Percentiles rank a stretch among this genome's conserved stretches.
These are phyloP conservation scores for Parafenestella ontariensis DNA, from an alignment of 2,329 filamentous ascomycete species.

Conservation along the genomic window DNA sequence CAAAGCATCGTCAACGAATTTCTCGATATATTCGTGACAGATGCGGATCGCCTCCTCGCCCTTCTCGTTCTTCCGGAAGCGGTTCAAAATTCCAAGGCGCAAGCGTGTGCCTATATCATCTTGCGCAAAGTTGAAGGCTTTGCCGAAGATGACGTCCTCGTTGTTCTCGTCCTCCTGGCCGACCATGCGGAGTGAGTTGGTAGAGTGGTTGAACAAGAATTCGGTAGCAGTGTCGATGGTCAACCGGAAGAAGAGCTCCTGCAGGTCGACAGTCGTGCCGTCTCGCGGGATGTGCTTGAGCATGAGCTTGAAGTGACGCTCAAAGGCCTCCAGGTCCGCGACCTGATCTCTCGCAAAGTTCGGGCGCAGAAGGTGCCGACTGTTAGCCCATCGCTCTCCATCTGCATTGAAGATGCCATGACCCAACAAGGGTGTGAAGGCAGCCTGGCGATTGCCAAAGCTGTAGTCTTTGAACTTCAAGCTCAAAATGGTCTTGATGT, in stretches of 20 bases:
- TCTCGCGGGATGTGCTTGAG: slow-evolving; percentile 67
- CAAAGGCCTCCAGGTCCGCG: slow-evolving; percentile 64
- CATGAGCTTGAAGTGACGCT: slow-evolving; percentile 65
- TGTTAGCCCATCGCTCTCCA: slow-evolving; percentile 50
- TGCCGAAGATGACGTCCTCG: slow-evolving; percentile 51
- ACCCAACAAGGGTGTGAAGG: slow-evolving; percentile 53
- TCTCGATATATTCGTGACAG: slow-evolving; percentile 54
- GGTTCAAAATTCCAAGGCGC: slow-evolving; percentile 45
- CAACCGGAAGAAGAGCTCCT: slow-evolving; percentile 56
- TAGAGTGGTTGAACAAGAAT: slow-evolving; percentile 57
- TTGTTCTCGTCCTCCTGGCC: slow-evolving; percentile 35
- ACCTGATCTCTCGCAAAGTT: slow-evolving; percentile 62
- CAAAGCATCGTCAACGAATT: slow-evolving; percentile 56
- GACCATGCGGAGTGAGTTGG: slow-evolving; percentile 43
- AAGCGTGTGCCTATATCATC: slow-evolving; percentile 45
- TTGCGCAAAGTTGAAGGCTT: slow-evolving; percentile 54
- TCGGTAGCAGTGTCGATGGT: slow-evolving; percentile 60
- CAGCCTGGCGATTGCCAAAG: slow-evolving; percentile 43
- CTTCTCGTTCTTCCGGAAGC: slow-evolving; percentile 43
- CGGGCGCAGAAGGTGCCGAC: slow-evolving; percentile 59
- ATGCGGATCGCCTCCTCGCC: slow-evolving; percentile 50
- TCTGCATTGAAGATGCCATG: slow-evolving; percentile 57
- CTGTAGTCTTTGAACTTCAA: slow-evolving; percentile 57
- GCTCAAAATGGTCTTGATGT: slow-evolving; percentile 56
- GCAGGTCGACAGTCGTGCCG: slow-evolving; percentile 49